Evolutionary conservation across 108 stramenopile genomes (phyloP).

Genomic region (Stephanodiscus triporus): DNA sequence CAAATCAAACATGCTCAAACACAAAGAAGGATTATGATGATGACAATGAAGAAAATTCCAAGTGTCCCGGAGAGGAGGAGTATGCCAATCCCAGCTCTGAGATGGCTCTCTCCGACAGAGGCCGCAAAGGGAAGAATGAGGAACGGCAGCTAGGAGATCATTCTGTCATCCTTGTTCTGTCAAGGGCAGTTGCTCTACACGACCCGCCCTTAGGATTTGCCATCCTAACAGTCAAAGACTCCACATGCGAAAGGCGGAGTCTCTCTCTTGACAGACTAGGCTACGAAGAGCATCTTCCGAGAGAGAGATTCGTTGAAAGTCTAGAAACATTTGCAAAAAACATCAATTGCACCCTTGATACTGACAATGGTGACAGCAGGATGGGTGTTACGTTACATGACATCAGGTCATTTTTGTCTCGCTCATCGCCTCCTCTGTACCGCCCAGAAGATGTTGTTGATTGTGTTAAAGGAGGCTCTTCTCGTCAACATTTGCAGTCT

Average conservation of each 20-base stretch:
- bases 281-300: slow-evolving; percentile 68
- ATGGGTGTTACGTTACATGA: slow-evolving; percentile 15
- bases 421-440: slow-evolving; percentile 1
- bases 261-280: slow-evolving; percentile 58
- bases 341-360: slow-evolving; percentile 54
- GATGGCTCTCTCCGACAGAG: no score
- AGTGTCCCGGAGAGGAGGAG: no score
- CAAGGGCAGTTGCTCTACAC: slow-evolving; percentile 62
- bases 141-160: slow-evolving; percentile 32
- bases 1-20: not conserved
- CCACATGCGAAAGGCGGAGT: slow-evolving; percentile 46
- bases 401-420: slow-evolving; percentile 4
- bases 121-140: no score
- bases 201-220: slow-evolving; percentile 80
- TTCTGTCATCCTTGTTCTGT: slow-evolving; percentile 65
- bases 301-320: slow-evolving; percentile 74
- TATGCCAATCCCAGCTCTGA: no score
- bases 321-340: slow-evolving; percentile 63
- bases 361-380: not conserved
- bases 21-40: not conserved
- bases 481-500: slow-evolving; percentile 32
- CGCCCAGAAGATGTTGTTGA: slow-evolving; percentile 11
- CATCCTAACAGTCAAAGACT: slow-evolving; percentile 62
- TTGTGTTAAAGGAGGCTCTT: slow-evolving; percentile 2
- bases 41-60: not conserved